Evolutionary conservation across 1,284 basidiomycete genomes (phyloP).

Genomic region (Thecaphora thlaspeos): DNA sequence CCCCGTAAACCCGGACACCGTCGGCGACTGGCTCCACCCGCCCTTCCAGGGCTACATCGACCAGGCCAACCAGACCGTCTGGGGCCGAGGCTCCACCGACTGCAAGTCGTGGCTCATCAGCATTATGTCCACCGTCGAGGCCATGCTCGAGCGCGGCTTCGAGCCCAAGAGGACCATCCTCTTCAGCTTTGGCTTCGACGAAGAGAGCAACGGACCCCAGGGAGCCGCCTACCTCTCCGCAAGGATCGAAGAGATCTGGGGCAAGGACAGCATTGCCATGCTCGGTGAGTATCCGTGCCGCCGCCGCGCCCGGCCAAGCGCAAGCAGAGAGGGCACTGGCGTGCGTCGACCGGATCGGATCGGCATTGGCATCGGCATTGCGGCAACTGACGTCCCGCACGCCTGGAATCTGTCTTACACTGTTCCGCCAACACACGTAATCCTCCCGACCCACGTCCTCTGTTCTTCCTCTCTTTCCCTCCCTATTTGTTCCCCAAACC

Average conservation of each 20-base stretch:
- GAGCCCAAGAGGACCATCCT: constrained; percentile 62
- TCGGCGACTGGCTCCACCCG: constrained; percentile 61
- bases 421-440: too few species aligned
- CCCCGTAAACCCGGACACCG: constrained; percentile 62
- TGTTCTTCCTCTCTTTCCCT: too few species aligned
- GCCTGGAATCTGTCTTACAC: too few species aligned
- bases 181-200: constrained; percentile 71
- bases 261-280: constrained; percentile 43
- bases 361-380: too few species aligned
- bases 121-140: constrained; percentile 61
- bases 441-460: too few species aligned
- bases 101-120: constrained; percentile 61
- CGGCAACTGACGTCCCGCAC: too few species aligned
- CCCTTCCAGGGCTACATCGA: constrained; percentile 62
- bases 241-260: constrained; percentile 40
- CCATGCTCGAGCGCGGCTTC: constrained; percentile 59
- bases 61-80: constrained; percentile 60
- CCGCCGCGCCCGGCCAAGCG: too few species aligned
- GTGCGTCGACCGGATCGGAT: too few species aligned
- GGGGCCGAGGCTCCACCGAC: constrained; percentile 59
- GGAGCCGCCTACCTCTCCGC: constrained; percentile 45
- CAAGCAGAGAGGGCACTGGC: too few species aligned
- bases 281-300: constrained; percentile 20
- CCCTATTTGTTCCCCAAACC: too few species aligned
- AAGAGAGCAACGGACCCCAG: constrained; percentile 61